A percentile compares a stretch with the other conserved stretches of the same genome.
phyloP scores from a whole-genome alignment of 2,329 filamentous ascomycete species.

The Fusarium circinatum region DNA sequence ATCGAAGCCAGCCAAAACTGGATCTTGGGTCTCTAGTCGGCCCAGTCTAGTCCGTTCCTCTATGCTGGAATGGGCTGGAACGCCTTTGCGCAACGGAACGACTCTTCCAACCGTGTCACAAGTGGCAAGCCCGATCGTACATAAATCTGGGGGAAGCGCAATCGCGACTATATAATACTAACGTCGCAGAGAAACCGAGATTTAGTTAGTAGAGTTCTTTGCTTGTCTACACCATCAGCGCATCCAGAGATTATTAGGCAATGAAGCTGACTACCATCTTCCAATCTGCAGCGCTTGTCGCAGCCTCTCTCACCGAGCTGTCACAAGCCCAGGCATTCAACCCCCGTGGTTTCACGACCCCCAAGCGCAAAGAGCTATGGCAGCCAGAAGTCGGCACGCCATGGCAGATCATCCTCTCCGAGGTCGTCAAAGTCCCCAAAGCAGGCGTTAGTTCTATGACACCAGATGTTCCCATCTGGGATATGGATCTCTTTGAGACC shows the following conservation, averaged over 20 bases:
- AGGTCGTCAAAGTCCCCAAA: slow-evolving; percentile 51
- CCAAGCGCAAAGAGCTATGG: slow-evolving; percentile 51
- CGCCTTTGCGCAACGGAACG: neutral
- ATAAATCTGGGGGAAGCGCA: neutral
- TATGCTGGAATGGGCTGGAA: neutral
- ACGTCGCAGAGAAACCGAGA: neutral
- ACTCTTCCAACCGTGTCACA: neutral
- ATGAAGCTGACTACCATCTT: neutral
- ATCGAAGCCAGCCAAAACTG: neutral
- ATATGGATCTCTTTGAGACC: slow-evolving; percentile 66
- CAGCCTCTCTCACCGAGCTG: neutral
- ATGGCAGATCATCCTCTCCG: slow-evolving; percentile 70
- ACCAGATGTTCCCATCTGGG: slow-evolving; percentile 60
- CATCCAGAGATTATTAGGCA: rapidly evolving
- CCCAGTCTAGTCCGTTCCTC: neutral
- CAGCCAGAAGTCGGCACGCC: slow-evolving; percentile 59
- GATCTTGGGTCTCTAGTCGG: neutral
- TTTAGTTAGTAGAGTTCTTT: rapidly evolving
- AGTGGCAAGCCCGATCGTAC: neutral
- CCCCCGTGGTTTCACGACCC: neutral
- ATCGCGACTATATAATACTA: too few relatives aligned
- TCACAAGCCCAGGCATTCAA: rapidly evolving
- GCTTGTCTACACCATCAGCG: neutral
- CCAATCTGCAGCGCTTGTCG: neutral
- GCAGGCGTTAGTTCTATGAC: slow-evolving; percentile 41